Conservation (phyloP, 148 eudicot genomes). For the Gaultheria prostrata region DNA sequence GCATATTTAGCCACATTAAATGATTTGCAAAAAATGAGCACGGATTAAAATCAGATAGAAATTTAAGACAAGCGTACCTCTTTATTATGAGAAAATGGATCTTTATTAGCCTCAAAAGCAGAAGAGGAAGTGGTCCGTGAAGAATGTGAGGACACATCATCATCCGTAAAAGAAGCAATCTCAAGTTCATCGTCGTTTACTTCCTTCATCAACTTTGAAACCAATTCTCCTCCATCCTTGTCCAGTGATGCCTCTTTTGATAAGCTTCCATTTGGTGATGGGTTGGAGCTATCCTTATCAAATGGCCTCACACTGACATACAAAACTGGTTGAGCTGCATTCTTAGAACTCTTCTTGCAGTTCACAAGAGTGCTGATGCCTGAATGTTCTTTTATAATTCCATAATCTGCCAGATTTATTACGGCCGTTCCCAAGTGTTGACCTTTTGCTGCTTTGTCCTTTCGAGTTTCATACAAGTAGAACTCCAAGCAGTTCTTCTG, state of each 20-base stretch:
- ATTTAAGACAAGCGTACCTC: slow-evolving; percentile 39
- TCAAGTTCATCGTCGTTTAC: slow-evolving; percentile 56
- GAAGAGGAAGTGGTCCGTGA: slow-evolving; percentile 46
- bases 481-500: slow-evolving; percentile 78
- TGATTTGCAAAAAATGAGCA: background rate
- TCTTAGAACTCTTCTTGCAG: slow-evolving; percentile 60
- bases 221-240: slow-evolving; percentile 52
- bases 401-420: slow-evolving; percentile 72
- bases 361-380: slow-evolving; percentile 43
- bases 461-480: slow-evolving; percentile 65
- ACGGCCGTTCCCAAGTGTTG: slow-evolving; percentile 68
- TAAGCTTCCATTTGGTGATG: slow-evolving; percentile 30
- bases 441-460: slow-evolving; percentile 67
- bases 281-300: slow-evolving; percentile 45
- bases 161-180: slow-evolving; percentile 65
- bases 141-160: slow-evolving; percentile 47
- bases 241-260: slow-evolving; percentile 33
- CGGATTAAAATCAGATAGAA: slow-evolving; percentile 21
- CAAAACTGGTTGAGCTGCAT: slow-evolving; percentile 43
- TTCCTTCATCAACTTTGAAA: slow-evolving; percentile 44
- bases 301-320: slow-evolving; percentile 60
- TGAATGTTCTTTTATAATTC: slow-evolving; percentile 50
- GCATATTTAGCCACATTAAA: background rate
- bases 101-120: slow-evolving; percentile 35
- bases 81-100: slow-evolving; percentile 35